A percentile compares a stretch with the other conserved stretches of the same genome.
Evolutionary conservation across 345 rosid species (phyloP).

Genomic region (Diplotaxis tenuifolia): DNA sequence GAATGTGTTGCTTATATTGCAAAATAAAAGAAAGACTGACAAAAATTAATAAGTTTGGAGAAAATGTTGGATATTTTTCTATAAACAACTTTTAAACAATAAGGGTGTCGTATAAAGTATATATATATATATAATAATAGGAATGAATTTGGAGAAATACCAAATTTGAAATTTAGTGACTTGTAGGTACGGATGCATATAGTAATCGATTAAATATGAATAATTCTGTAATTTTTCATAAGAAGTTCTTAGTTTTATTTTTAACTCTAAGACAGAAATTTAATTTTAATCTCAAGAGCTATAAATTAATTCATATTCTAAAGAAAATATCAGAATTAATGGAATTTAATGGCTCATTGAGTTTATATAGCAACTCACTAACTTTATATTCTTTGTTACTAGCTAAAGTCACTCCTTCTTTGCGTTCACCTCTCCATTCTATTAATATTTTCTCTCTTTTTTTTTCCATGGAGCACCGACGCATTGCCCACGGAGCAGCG

Average conservation of each 20-base stretch:
- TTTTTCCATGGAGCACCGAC: conserved; percentile 34
- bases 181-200: conserved; percentile 3
- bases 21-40: no score
- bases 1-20: no score
- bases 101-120: background rate
- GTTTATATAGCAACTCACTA: conserved; percentile 33
- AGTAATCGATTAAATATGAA: conserved; percentile 19
- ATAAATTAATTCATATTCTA: background rate
- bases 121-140: background rate
- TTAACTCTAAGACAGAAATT: background rate
- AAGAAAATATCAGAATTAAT: background rate
- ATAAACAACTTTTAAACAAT: background rate
- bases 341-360: conserved; percentile 28
- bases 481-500: conserved; percentile 35
- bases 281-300: background rate
- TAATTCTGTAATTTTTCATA: conserved; percentile 7
- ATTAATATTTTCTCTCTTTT: background rate
- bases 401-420: conserved; percentile 31
- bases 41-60: background rate
- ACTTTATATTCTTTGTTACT: conserved; percentile 18
- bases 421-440: conserved; percentile 25
- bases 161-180: conserved; percentile 21
- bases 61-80: conserved; percentile 12
- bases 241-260: background rate
- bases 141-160: conserved; percentile 17